phyloP scores from a whole-genome alignment of 2,329 filamentous ascomycete genomes.

The Fonsecaea erecta region DNA sequence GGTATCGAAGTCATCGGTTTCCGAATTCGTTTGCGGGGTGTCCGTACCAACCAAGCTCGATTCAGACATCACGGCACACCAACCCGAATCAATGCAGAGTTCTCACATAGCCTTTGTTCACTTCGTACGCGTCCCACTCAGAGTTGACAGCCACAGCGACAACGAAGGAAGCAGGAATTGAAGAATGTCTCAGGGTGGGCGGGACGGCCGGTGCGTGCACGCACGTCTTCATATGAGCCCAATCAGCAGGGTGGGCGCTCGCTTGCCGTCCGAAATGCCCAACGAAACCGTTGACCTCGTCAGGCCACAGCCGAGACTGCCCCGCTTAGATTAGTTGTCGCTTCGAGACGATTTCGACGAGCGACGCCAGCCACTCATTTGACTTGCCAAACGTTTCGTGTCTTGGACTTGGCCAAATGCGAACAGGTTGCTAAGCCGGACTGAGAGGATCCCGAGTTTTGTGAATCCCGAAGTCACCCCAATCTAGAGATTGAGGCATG shows the following conservation, averaged over 20 bases:
- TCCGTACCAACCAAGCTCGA: neutral
- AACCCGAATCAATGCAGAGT: neutral
- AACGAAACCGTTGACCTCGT: neutral
- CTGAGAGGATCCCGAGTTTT: neutral
- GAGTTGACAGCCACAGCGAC: neutral
- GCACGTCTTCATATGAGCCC: neutral
- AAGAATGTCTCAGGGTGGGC: neutral
- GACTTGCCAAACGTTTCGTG: neutral
- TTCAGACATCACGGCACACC: neutral
- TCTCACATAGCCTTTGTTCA: neutral
- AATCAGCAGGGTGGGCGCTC: neutral
- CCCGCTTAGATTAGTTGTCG: neutral
- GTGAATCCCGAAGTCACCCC: neutral
- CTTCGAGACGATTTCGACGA: neutral
- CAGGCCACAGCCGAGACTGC: neutral
- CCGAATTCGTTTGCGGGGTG: neutral
- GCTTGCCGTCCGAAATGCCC: neutral
- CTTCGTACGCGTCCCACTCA: neutral
- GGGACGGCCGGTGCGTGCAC: neutral
- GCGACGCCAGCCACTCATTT: neutral
- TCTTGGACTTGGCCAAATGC: neutral
- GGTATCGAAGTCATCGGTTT: slow-evolving; percentile 1
- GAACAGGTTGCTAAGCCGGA: neutral
- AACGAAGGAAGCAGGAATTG: neutral
- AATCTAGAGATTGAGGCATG: neutral